Conservation (phyloP, 2,329 filamentous ascomycete genomes). For the Epicoccum sorghinum region DNA sequence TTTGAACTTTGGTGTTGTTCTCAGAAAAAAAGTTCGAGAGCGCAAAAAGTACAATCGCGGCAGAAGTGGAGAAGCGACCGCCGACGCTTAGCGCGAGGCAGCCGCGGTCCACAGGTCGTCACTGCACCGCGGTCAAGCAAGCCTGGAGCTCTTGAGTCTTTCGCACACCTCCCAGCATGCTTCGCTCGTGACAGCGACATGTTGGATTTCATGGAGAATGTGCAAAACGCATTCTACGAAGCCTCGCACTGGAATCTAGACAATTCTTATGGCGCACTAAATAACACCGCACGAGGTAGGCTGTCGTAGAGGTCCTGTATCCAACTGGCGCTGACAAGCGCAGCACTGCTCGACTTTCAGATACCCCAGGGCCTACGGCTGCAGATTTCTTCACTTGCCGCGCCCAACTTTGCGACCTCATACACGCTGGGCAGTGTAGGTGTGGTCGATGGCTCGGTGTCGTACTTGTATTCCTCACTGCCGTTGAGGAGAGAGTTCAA, state of each 20-base stretch:
- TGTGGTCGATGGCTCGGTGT: conserved; percentile 93
- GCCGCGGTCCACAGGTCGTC: conserved; percentile 13
- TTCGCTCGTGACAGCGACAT: conserved; percentile 58
- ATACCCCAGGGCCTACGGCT: conserved; percentile 85
- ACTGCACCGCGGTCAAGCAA: conserved; percentile 6
- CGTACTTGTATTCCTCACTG: conserved; percentile 91
- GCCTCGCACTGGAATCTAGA: conserved; percentile 88
- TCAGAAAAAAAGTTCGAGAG: conserved; percentile 23
- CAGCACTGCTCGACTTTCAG: conserved; percentile 85
- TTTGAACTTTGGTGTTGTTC: conserved; percentile 20
- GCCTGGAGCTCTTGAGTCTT: conserved; percentile 5
- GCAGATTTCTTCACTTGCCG: conserved; percentile 87
- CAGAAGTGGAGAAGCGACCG: conserved; percentile 41
- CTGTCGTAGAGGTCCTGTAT: conserved; percentile 12
- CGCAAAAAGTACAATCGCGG: conserved; percentile 23
- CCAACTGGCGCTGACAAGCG: conserved; percentile 17
- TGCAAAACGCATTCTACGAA: conserved; percentile 87
- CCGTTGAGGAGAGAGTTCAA: conserved; percentile 71
- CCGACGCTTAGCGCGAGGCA: conserved; percentile 33
- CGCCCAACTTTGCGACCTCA: conserved; percentile 90
- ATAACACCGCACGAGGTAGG: conserved; percentile 79
- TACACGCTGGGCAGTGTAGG: conserved; percentile 91
- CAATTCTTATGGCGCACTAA: conserved; percentile 88
- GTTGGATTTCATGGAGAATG: conserved; percentile 97
- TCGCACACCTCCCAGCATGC: conserved; percentile 24